A percentile compares a stretch with the other conserved stretches of the same genome.
phyloP scores from a whole-genome alignment of 306 rosid genomes.

The Sindora glabra region DNA sequence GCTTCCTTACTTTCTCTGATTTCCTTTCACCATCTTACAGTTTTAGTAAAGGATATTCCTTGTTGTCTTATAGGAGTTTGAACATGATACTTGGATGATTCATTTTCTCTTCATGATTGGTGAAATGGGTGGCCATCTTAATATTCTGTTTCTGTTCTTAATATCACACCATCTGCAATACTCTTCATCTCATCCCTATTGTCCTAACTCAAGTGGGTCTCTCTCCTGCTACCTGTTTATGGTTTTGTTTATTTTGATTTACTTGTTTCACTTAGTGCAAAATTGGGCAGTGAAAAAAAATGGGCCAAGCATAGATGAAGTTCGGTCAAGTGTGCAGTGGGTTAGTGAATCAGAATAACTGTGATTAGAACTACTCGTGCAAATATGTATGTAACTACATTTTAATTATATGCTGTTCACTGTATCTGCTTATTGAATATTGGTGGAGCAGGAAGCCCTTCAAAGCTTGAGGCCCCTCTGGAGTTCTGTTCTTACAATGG shows the following conservation, averaged over 20 bases:
- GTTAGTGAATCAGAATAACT: no score
- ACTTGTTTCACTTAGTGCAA: neutral
- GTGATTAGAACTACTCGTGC: no score
- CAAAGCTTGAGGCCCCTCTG: neutral
- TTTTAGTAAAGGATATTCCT: neutral
- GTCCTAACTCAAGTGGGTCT: constrained; percentile 9
- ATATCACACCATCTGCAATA: neutral
- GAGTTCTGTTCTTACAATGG: constrained; percentile 5
- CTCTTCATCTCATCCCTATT: neutral
- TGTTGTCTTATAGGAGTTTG: neutral
- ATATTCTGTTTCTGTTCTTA: constrained; percentile 8
- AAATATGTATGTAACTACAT: no score
- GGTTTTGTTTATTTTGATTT: neutral
- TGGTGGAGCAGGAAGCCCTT: constrained; percentile 13
- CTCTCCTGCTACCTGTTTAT: neutral
- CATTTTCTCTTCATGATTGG: neutral
- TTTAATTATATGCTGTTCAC: neutral
- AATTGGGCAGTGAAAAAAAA: no score
- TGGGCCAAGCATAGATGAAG: no score
- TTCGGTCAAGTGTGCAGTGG: no score
- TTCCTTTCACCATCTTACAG: neutral
- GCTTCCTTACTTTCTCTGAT: neutral
- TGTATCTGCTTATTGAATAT: no score
- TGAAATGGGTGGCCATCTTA: neutral
- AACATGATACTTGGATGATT: neutral